Percentiles rank a stretch among this genome's conserved stretches.
phyloP scores from a whole-genome alignment of 164 flowering plant species.

The Saururus chinensis region DNA sequence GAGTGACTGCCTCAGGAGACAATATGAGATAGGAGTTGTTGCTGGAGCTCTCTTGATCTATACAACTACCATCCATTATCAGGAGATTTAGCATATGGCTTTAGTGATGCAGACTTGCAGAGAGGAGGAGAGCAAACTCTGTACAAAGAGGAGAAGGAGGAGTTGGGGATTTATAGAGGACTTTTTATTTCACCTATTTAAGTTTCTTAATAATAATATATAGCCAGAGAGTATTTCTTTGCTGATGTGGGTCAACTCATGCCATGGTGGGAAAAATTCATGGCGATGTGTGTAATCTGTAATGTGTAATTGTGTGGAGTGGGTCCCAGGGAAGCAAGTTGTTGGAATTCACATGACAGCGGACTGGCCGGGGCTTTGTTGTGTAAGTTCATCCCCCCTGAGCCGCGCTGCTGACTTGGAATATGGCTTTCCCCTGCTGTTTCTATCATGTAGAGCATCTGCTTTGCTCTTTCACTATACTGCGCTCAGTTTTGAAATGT shows the following conservation, averaged over 20 bases:
- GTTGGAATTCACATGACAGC: conserved; percentile 68
- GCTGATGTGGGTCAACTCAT: conserved; percentile 31
- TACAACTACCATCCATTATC: conserved; percentile 42
- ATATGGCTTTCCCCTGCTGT: conserved; percentile 3
- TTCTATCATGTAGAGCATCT: not conserved
- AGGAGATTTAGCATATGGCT: not conserved
- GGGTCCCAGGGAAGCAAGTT: conserved; percentile 46
- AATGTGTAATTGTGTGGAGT: conserved; percentile 26
- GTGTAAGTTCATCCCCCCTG: conserved; percentile 68
- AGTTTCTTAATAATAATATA: too few relatives aligned
- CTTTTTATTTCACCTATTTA: too few relatives aligned
- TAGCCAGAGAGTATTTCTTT: too few relatives aligned
- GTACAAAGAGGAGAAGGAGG: too few relatives aligned
- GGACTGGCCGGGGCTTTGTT: conserved; percentile 23
- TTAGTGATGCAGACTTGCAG: not conserved
- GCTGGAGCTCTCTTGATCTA: conserved; percentile 34
- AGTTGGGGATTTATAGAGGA: too few relatives aligned
- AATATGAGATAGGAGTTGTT: conserved; percentile 17
- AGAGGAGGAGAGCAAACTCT: not conserved
- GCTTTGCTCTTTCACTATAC: too few relatives aligned
- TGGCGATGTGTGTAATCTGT: conserved; percentile 8
- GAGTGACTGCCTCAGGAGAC: conserved; percentile 5
- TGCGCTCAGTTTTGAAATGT: too few relatives aligned
- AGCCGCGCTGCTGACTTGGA: conserved; percentile 8
- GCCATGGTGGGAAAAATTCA: conserved; percentile 46